phyloP scores from a whole-genome alignment of 306 rosid species.

The Chamaecrista fasciculata region DNA sequence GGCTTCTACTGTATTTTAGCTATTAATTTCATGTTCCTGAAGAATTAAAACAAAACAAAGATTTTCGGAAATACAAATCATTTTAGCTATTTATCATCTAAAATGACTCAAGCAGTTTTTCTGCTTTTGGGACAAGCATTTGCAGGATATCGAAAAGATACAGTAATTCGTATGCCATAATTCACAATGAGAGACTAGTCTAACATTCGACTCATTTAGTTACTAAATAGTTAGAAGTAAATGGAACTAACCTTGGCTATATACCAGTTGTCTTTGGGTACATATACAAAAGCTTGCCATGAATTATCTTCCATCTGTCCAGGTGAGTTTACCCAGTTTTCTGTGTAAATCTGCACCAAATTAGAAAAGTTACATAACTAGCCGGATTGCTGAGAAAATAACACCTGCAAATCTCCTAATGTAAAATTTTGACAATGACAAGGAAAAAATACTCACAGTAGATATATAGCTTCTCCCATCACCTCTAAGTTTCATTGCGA shows the following conservation, averaged over 20 bases:
- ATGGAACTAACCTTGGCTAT: conserved; percentile 58
- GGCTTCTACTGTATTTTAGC: conserved; percentile 4
- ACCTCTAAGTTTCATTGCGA: conserved; percentile 82
- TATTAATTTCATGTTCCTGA: neutral
- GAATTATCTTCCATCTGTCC: conserved; percentile 63
- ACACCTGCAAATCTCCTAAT: conserved; percentile 7
- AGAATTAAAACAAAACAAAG: neutral
- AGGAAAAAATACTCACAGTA: conserved; percentile 55
- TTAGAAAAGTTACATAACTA: neutral
- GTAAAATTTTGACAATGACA: conserved; percentile 9
- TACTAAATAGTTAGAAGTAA: conserved; percentile 19
- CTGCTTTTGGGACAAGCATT: neutral
- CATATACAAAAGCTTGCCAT: conserved; percentile 60
- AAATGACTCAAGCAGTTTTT: neutral
- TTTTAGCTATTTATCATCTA: conserved; percentile 10
- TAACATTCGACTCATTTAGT: neutral
- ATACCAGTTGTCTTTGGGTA: conserved; percentile 62
- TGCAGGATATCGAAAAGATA: neutral
- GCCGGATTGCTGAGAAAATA: conserved; percentile 2
- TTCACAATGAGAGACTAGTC: conserved; percentile 13
- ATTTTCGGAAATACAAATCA: neutral
- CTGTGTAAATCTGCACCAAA: conserved; percentile 76
- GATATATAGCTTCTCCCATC: conserved; percentile 93
- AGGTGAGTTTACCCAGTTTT: conserved; percentile 83
- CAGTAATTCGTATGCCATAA: neutral